Conservation (phyloP, 805 yeast genomes). For the Candida sithepensis region DNA sequence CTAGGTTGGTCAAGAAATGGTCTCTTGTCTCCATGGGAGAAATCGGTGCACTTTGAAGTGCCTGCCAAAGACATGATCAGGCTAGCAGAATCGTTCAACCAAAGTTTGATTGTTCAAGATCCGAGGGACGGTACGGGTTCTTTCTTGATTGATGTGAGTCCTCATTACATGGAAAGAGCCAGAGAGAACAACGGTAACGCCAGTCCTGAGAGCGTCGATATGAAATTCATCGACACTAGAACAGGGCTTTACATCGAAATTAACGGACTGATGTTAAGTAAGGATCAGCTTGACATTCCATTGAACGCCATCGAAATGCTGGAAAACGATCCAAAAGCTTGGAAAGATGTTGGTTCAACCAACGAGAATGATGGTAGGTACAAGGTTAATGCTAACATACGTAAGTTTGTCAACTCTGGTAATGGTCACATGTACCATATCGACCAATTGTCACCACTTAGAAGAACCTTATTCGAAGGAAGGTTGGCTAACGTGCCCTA, state of each 20-base stretch:
- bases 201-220: slow-evolving; percentile 43
- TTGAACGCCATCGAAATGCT: slow-evolving; percentile 14
- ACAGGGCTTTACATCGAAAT: slow-evolving; percentile 60
- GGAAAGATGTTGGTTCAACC: slow-evolving; percentile 16
- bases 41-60: slow-evolving; percentile 46
- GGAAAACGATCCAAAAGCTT: slow-evolving; percentile 16
- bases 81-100: slow-evolving; percentile 44
- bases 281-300: slow-evolving; percentile 14
- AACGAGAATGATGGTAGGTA: neutral
- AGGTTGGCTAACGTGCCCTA: slow-evolving; percentile 28
- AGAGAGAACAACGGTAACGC: slow-evolving; percentile 44
- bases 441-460: slow-evolving; percentile 24
- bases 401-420: slow-evolving; percentile 33
- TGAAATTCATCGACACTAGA: slow-evolving; percentile 57
- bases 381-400: slow-evolving; percentile 16
- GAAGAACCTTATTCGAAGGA: slow-evolving; percentile 29
- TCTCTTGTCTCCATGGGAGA: slow-evolving; percentile 50
- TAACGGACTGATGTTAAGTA: slow-evolving; percentile 41
- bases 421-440: slow-evolving; percentile 31
- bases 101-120: slow-evolving; percentile 41
- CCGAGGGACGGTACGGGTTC: slow-evolving; percentile 43
- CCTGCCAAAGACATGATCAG: slow-evolving; percentile 45
- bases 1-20: slow-evolving; percentile 52
- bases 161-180: slow-evolving; percentile 46
- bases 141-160: slow-evolving; percentile 44